phyloP scores from a whole-genome alignment of 768 basidiomycete species.

The Termitomyces sp. region DNA sequence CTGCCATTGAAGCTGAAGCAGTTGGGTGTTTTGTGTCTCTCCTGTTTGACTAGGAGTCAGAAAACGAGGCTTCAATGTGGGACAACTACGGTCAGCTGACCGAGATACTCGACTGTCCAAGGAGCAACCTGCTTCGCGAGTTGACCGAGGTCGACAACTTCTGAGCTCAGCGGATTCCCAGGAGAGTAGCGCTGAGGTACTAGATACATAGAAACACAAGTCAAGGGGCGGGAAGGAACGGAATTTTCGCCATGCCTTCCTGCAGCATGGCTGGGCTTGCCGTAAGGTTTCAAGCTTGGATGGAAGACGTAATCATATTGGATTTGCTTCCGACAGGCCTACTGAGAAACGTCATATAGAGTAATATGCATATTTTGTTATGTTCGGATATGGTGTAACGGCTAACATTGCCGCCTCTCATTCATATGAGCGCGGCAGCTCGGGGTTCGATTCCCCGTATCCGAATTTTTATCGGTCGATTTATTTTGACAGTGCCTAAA shows the following conservation, averaged over 20 bases:
- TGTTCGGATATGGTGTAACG: conserved; percentile 30
- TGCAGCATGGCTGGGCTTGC: conserved; percentile 9
- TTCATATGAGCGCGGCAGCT: conserved; percentile 34
- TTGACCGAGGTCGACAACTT: background rate
- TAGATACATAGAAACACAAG: conserved; percentile 2
- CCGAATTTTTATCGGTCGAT: conserved; percentile 9
- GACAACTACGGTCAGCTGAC: conserved; percentile 8
- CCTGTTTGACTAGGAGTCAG: background rate
- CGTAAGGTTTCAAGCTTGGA: background rate
- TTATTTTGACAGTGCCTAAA: background rate
- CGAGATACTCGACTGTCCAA: conserved; percentile 1
- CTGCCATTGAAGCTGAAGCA: background rate
- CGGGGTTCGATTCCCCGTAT: conserved; percentile 55
- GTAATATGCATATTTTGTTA: background rate
- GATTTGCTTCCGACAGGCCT: background rate
- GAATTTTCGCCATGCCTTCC: conserved; percentile 4
- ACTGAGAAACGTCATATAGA: background rate
- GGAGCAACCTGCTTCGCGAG: conserved; percentile 2
- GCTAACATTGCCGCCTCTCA: conserved; percentile 59
- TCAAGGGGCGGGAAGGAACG: background rate
- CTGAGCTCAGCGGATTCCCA: background rate
- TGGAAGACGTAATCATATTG: background rate
- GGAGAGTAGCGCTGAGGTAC: background rate
- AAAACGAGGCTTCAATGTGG: background rate
- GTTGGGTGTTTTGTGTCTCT: background rate